Evolutionary conservation across 148 eudicot genomes (phyloP).

Genomic region (Drosera capensis): DNA sequence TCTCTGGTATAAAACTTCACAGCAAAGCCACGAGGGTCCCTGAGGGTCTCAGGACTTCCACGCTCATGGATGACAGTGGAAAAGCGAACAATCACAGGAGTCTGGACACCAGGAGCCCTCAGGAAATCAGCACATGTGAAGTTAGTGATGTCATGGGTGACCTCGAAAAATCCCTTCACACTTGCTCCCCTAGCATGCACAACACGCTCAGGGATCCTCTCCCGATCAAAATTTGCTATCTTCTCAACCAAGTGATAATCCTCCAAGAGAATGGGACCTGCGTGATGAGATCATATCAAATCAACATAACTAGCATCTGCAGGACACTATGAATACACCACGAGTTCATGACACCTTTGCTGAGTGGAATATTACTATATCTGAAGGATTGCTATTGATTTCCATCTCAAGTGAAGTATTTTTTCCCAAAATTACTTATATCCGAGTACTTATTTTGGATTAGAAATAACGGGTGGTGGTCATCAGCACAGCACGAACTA

Average conservation of each 20-base stretch:
- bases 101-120: slow-evolving; percentile 85
- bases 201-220: slow-evolving; percentile 78
- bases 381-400: too few species aligned
- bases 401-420: too few species aligned
- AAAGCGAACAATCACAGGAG: slow-evolving; percentile 89
- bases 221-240: slow-evolving; percentile 62
- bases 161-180: slow-evolving; percentile 81
- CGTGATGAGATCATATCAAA: not conserved
- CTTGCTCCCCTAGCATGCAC: slow-evolving; percentile 77
- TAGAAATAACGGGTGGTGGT: too few species aligned
- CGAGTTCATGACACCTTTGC: not conserved
- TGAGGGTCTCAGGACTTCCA: slow-evolving; percentile 90
- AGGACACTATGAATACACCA: not conserved
- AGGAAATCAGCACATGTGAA: slow-evolving; percentile 91
- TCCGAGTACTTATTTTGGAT: too few species aligned
- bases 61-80: slow-evolving; percentile 97
- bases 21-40: slow-evolving; percentile 96
- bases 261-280: slow-evolving; percentile 72
- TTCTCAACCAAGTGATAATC: slow-evolving; percentile 72
- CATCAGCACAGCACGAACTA: too few species aligned
- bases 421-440: too few species aligned
- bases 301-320: not conserved
- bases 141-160: slow-evolving; percentile 70
- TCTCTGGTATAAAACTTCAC: slow-evolving; percentile 96
- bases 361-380: too few species aligned